Conservation (phyloP, 208 protist genomes). For the Leptomonas seymouri region DNA sequence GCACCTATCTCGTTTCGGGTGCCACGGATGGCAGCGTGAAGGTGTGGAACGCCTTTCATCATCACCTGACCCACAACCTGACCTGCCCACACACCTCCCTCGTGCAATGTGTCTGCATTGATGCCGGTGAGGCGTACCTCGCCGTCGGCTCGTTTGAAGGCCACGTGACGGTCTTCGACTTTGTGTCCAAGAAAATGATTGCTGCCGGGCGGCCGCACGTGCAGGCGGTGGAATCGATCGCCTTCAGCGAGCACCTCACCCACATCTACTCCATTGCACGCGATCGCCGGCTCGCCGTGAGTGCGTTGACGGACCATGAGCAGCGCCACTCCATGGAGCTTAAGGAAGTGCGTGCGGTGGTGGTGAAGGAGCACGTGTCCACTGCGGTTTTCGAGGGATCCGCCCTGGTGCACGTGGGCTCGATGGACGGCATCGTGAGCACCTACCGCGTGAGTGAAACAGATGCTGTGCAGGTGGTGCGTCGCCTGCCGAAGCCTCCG, state of each 20-base stretch:
- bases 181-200: constrained; percentile 66
- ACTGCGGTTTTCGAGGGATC: constrained; percentile 64
- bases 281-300: constrained; percentile 79
- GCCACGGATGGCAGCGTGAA: constrained; percentile 87
- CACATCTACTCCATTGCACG: constrained; percentile 72
- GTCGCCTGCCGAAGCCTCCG: constrained; percentile 50
- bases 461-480: constrained; percentile 41
- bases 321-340: constrained; percentile 29
- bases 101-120: constrained; percentile 69
- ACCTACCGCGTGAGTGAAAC: constrained; percentile 71
- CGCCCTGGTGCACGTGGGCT: constrained; percentile 61
- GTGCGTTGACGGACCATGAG: constrained; percentile 22
- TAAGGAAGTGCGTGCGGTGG: constrained; percentile 64
- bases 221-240: constrained; percentile 79
- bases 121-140: constrained; percentile 63
- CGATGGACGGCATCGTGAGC: constrained; percentile 71
- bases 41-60: constrained; percentile 90
- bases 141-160: constrained; percentile 85
- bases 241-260: constrained; percentile 45
- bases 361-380: constrained; percentile 79
- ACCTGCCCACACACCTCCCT: constrained; percentile 51
- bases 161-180: constrained; percentile 84
- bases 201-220: constrained; percentile 67
- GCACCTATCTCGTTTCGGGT: constrained; percentile 73
- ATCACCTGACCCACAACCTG: constrained; percentile 91